Percentiles rank a stretch among this genome's conserved stretches.
Evolutionary conservation across 225 moss, liverwort and hornwort genomes (phyloP).

Genomic region (Rhytidiadelphus loreus): DNA sequence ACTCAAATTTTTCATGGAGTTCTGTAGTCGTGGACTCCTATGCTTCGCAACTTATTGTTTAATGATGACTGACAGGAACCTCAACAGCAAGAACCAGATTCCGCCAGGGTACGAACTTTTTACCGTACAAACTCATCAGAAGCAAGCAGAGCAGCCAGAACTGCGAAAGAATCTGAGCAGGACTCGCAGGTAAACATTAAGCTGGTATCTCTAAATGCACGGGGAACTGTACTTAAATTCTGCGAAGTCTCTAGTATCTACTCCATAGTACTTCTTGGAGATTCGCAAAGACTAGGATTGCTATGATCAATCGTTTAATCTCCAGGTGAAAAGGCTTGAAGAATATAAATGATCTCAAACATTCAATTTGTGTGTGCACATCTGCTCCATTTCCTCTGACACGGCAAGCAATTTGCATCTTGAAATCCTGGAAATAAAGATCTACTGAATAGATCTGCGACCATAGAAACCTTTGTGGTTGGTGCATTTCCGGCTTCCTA

Average conservation of each 20-base stretch:
- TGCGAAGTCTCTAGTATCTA: not conserved
- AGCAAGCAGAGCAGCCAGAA: conserved; percentile 11
- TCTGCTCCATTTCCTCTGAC: not conserved
- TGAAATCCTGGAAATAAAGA: not conserved
- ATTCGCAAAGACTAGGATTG: not conserved
- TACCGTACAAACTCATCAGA: conserved; percentile 32
- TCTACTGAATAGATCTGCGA: not conserved
- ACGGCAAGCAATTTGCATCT: not conserved
- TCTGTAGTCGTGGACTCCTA: not conserved
- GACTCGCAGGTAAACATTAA: conserved; percentile 15
- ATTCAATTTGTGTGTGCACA: not conserved
- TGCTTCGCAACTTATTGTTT: not conserved
- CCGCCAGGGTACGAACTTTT: conserved; percentile 1
- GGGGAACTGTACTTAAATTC: not conserved
- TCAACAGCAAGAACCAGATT: conserved; percentile 17
- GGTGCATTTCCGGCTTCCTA: not conserved
- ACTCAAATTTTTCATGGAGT: not conserved
- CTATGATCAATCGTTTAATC: not conserved
- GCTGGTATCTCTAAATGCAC: not conserved
- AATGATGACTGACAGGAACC: conserved; percentile 11
- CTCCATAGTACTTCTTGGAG: not conserved
- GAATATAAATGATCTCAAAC: not conserved
- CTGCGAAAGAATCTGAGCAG: not conserved
- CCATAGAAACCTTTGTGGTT: not conserved
- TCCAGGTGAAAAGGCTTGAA: not conserved